Base-by-base conservation (phyloP, 371 early-diverging fungal genomes). In the Nosema bombycis region DNA sequence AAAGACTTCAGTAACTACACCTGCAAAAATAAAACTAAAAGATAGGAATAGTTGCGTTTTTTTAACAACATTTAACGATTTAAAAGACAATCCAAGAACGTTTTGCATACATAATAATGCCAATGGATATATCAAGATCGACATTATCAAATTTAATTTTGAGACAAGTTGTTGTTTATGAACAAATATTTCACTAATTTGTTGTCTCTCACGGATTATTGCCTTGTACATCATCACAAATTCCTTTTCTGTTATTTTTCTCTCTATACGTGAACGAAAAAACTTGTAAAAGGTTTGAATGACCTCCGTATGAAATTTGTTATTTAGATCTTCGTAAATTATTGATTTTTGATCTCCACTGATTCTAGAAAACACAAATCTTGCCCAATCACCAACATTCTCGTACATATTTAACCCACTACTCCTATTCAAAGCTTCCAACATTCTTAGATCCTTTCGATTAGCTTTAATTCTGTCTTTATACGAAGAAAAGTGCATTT, bases 1-100 rank as follows among this genome's bases (percentile, higher is more conserved):
- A 61, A 82, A 73, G n/a, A 79, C 21, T 0, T 83, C 83, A 36
- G 63, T 14, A 21, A 79, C 55, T 29, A 80, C 57, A 15, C 56
- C 12, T 30, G 74, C 74, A 69, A 83, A 83, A 36, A 80, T 70
- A 58, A 78, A 79, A 29, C 37, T 37, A 12, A 80, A 46, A 1
- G 80, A 69, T n/a, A 82, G 24, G 1, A 79, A 21, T 21, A 73
- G 33, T 32, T 71, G 69, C 18, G 70, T 63, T 33, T 58, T 64
- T 24, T 56, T 55, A 30, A 75, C 10, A 37, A 65, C 18, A 58
- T 65, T 65, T n/a, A 34, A 21, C 12, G 67, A 65, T 23, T 64
- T 56, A n/a, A 6, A 6, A 26, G 34, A 23, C 12, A n/a, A 57
- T 34, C 38, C 69, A 0, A 75, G 29, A 28, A 75, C 58, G 0